Base-by-base conservation (phyloP, 2,329 filamentous ascomycete species). In the Diaporthe longicolla region DNA sequence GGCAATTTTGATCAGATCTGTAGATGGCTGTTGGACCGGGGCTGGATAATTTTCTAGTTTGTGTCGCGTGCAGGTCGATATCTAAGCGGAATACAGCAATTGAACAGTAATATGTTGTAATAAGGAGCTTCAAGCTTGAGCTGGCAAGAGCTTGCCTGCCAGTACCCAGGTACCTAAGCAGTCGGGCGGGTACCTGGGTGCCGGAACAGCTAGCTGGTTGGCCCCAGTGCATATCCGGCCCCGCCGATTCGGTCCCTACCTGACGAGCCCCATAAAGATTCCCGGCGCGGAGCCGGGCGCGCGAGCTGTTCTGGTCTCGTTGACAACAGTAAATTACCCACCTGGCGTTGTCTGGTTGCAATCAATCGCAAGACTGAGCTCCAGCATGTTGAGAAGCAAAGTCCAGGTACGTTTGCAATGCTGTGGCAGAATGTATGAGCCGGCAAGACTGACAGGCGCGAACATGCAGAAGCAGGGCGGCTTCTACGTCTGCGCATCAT, bases 401-500 rank as follows among this genome's bases (percentile, higher is more conserved):
- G 55, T 73, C 29, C 48, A 75, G 72, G 74, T 75, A 61, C 8
- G 69, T 70, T 40, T n/a, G 11, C 11, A 17, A 19, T 19, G 29
- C 10, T 35, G 9, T 40, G 10, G n/a, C 35, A 43, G 19, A 13
- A 9, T 10, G 17, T 13, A n/a, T n/a, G 8, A 7, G 21, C 2
- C 35, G 11, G 3, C 7, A 5, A 32, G 21, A 40, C 71, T 63
- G 35, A 75, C 52, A 15, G 29, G 19, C 17, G 26, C 63, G 70
- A 59, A 70, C 54, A 9, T 72, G 26, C 70, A 85, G 84, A 80
- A 81, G 78, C 82, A 80, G 75, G 78, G 80, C 77, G 81, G 81
- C 79, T 79, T 81, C 66, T 85, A 84, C 78, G 80, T 86, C 68
- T 86, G 84, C 82, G 79, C 82, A 65, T 78, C 81, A 77, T 86